Evolutionary conservation across 805 yeast species (phyloP), one percentile per base, ranked within the genome.

Genomic region (Starmerella geochares): DNA sequence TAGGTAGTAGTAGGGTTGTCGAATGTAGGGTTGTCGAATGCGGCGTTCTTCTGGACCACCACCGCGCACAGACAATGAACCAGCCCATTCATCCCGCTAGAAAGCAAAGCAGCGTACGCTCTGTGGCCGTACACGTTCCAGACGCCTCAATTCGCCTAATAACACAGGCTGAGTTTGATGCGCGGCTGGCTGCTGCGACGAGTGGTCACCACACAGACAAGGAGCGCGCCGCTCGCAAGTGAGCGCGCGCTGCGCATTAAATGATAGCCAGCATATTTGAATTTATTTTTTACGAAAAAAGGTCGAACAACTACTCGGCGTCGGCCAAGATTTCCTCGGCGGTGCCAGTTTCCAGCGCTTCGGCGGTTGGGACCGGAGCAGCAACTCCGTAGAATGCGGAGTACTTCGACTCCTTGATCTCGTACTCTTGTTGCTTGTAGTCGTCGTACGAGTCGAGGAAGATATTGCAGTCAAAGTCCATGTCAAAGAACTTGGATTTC

Each of bases 401-500:
- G 47, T 49, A 50, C 33, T 32, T 43, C 20, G 56, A 52, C 39
- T 49, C 51, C 48, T 39, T 45, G 32, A 56, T 21, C 42, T 56
- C 55, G n/a, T 44, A 40, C 17, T 37, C 54, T 35, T 57, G 60
- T 21, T 44, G 49, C 28, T 48, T 49, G 55, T 67, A 68, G 13
- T 59, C 64, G 13, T 48, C 56, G 16, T 43, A 50, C 19, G 55
- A 50, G 17, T 61, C 67, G 32, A 66, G 60, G 62, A 76, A 86
- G 13, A 71, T 58, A 53, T 69, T 71, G 70, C 99, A 92, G 62
- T 81, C 83, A 63, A 80, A 92, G 72, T 92, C 98, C 98, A 97
- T 92, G 35, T 77, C 72, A 28, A 83, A 55, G 58, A 78, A 65
- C 67, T 78, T 78, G 40, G 88, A 71, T 39, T 72, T 68, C 51